Evolutionary conservation across 225 moss, liverwort and hornwort species (phyloP), one percentile per base, ranked within the genome.

Genomic region (Polytrichum commune): DNA sequence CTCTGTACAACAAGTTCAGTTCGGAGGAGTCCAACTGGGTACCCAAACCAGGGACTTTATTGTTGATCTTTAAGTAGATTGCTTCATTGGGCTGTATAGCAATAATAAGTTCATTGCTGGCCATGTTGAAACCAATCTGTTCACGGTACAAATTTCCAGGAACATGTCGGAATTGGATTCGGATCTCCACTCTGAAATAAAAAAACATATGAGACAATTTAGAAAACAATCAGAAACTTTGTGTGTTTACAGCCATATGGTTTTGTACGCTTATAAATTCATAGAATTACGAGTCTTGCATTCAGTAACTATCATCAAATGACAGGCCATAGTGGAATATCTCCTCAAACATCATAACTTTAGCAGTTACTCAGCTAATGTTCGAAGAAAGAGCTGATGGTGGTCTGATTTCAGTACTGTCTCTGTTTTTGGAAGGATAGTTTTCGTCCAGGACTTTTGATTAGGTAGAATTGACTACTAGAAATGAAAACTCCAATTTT

Each of bases 141-240:
- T 90, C 88, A 25, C 91, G 86, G 78, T 96, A 96, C 65, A 96
- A 70, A 73, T 93, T 96, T 16, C 95, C 95, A 69, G 95, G 95
- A 29, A 96, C 95, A 60, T 58, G 74, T 61, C 66, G 90, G 62
- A 96, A 96, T 63, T 89, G 95, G 73, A 96, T 90, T 66, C 95
- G 91, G 64, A 96, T 96, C 75, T 96, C 95, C 82, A 87, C 95
- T 82, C 93, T 96, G 78, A 55, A 46, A 69, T 73, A 10, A 16
- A 26, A 35, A 19, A 7, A 68, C 30, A 27, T 19, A 65, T 19
- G 3, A 64, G 28, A 26, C 69, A 27, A 27, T 66, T 25, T 72
- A 27, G 1, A 27, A 35, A 19, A 64, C 22, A 38, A 38, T 38
- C 9, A 38, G 13, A 38, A 38, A 38, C 2, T 35, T 38, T 38